Percentiles rank a stretch among this genome's conserved stretches.
Conservation (phyloP, 179 eudicot genomes). For the Beta lomatogona region DNA sequence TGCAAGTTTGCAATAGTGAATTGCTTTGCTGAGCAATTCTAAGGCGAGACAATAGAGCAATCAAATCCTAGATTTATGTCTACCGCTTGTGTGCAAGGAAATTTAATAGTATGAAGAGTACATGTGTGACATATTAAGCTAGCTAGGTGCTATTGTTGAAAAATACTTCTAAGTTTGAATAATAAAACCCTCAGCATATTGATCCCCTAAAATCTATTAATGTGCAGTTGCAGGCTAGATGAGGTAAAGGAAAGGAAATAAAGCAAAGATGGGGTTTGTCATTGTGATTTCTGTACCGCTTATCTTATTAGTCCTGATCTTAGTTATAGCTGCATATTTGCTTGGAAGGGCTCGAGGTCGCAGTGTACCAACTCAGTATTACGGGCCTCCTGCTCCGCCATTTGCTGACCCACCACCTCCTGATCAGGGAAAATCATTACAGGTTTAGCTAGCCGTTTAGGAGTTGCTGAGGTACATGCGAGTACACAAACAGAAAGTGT, state of each 20-base stretch:
- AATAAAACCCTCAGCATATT: neutral
- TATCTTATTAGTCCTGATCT: conserved; percentile 35
- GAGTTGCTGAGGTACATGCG: neutral
- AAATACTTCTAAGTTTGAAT: neutral
- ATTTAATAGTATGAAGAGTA: neutral
- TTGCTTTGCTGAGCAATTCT: too few relatives aligned
- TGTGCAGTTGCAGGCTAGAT: conserved; percentile 14
- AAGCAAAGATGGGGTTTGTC: conserved; percentile 32
- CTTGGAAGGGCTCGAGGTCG: conserved; percentile 34
- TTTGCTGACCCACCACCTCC: conserved; percentile 7
- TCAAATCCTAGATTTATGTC: neutral
- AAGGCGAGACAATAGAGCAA: neutral
- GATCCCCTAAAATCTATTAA: too few relatives aligned
- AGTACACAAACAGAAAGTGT: neutral
- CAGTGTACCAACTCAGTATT: conserved; percentile 18
- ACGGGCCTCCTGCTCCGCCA: conserved; percentile 39
- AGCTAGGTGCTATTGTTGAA: neutral
- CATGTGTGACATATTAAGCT: neutral
- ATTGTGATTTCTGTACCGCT: conserved; percentile 44
- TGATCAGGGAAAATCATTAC: neutral
- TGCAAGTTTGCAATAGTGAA: too few relatives aligned
- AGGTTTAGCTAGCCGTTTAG: neutral
- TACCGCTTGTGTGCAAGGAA: neutral
- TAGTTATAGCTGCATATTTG: conserved; percentile 39
- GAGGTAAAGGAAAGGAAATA: neutral